These are phyloP conservation scores for Tolypocladium endophyticum DNA, from an alignment of 2,329 filamentous ascomycete genomes.

Conservation along the genomic window DNA sequence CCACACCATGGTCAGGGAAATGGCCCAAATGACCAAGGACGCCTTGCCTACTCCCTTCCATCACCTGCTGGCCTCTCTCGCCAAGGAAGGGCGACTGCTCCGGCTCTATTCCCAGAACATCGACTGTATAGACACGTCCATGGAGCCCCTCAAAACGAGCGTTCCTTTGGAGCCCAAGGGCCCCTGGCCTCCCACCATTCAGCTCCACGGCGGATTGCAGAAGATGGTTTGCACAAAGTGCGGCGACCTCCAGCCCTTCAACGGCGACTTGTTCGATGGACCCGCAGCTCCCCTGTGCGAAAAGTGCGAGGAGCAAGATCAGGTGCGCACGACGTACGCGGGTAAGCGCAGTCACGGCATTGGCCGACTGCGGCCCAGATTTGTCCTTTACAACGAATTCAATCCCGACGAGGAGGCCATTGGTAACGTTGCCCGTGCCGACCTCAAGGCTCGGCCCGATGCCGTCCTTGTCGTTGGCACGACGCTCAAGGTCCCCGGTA, in stretches of 20 bases:
- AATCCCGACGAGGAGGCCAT: conserved; percentile 97
- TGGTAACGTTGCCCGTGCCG: conserved; percentile 76
- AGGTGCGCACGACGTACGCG: conserved; percentile 61
- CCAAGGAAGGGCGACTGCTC: conserved; percentile 75
- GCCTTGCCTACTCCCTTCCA: conserved; percentile 85
- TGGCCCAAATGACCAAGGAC: conserved; percentile 66
- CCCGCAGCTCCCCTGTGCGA: conserved; percentile 73
- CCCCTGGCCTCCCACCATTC: conserved; percentile 88
- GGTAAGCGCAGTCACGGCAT: conserved; percentile 92
- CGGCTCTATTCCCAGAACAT: conserved; percentile 96
- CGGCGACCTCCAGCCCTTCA: conserved; percentile 62
- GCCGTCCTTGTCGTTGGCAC: conserved; percentile 92
- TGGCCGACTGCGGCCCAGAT: conserved; percentile 77
- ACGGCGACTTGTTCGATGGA: conserved; percentile 71
- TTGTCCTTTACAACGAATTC: conserved; percentile 95
- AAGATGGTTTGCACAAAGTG: conserved; percentile 98
- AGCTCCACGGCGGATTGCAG: conserved; percentile 84
- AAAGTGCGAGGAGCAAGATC: conserved; percentile 63
- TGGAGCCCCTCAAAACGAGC: conserved; percentile 68
- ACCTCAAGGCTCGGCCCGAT: conserved; percentile 77
- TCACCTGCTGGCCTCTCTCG: conserved; percentile 82
- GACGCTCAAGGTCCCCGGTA: conserved; percentile 88
- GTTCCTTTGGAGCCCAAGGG: conserved; percentile 75
- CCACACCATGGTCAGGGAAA: conserved; percentile 88
- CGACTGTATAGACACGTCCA: conserved; percentile 80